A percentile compares a stretch with the other conserved stretches of the same genome.
phyloP scores from a whole-genome alignment of 169 alveolate species.

The Fabrea salina region DNA sequence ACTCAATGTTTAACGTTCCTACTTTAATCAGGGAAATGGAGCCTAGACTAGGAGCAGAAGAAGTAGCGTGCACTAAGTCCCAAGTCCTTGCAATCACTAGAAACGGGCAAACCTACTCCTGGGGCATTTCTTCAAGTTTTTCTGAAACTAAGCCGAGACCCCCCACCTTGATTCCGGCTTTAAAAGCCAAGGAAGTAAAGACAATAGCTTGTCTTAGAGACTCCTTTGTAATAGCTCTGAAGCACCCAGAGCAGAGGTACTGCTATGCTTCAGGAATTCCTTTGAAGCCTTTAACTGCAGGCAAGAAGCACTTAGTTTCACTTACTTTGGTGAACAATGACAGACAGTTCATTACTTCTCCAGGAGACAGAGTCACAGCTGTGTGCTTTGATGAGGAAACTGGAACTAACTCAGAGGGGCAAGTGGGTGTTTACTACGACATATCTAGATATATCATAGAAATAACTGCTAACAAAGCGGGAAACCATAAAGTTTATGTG shows the following conservation, averaged over 20 bases:
- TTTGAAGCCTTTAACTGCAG: slow-evolving; percentile 32
- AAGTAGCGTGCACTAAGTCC: slow-evolving; percentile 36
- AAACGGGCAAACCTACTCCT: slow-evolving; percentile 19
- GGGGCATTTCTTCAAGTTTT: slow-evolving; percentile 37
- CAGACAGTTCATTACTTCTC: background rate
- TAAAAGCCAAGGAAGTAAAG: slow-evolving; percentile 27
- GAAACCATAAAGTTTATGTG: slow-evolving; percentile 23
- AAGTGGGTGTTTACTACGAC: slow-evolving; percentile 23
- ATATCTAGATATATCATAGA: slow-evolving; percentile 31
- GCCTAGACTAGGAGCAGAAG: slow-evolving; percentile 21
- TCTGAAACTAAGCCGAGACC: background rate
- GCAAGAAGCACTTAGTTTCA: slow-evolving; percentile 10
- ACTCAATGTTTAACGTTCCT: background rate
- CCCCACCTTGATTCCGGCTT: slow-evolving; percentile 6
- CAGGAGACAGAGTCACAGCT: slow-evolving; percentile 39
- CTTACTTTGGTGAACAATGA: slow-evolving; percentile 20
- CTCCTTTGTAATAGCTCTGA: slow-evolving; percentile 25
- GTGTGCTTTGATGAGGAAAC: slow-evolving; percentile 1
- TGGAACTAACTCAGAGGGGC: slow-evolving; percentile 14
- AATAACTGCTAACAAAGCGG: slow-evolving; percentile 9
- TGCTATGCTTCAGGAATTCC: slow-evolving; percentile 29
- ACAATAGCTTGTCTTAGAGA: slow-evolving; percentile 40
- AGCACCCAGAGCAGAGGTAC: slow-evolving; percentile 23
- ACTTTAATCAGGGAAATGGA: background rate
- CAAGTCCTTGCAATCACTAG: slow-evolving; percentile 33